A percentile compares a stretch with the other conserved stretches of the same genome.
These are phyloP conservation scores for Austroboletus festivus DNA, from an alignment of 768 basidiomycete species.

Conservation along the genomic window DNA sequence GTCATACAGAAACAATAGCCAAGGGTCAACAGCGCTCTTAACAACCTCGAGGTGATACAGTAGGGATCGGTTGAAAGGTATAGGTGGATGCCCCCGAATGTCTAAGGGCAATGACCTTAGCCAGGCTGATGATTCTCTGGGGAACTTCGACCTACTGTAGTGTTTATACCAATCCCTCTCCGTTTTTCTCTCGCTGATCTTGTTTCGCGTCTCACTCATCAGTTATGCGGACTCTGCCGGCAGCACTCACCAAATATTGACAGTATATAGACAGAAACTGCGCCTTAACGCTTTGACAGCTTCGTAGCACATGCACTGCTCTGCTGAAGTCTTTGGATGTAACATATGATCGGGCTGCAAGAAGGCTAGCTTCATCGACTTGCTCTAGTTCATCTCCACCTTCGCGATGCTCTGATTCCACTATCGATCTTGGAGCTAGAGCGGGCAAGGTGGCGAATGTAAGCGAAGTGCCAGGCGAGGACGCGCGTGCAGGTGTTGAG, in stretches of 20 bases:
- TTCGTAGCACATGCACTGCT: slow-evolving; percentile 60
- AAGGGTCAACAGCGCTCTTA: slow-evolving; percentile 64
- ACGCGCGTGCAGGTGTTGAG: slow-evolving; percentile 54
- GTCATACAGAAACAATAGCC: slow-evolving; percentile 74
- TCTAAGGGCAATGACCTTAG: slow-evolving; percentile 41
- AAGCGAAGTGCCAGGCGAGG: slow-evolving; percentile 38
- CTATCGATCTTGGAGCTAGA: slow-evolving; percentile 32
- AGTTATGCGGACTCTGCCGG: slow-evolving; percentile 1
- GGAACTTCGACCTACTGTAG: slow-evolving; percentile 50
- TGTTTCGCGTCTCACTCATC: slow-evolving; percentile 1
- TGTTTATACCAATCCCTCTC: slow-evolving; percentile 83
- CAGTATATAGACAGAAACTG: slow-evolving; percentile 78
- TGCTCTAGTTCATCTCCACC: slow-evolving; percentile 48
- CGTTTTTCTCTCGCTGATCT: slow-evolving; percentile 84
- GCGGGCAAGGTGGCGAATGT: slow-evolving; percentile 33
- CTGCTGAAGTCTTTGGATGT: slow-evolving; percentile 77
- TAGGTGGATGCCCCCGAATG: slow-evolving; percentile 64
- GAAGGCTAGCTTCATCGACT: slow-evolving; percentile 69
- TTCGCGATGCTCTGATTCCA: slow-evolving; percentile 24
- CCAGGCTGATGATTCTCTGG: background rate
- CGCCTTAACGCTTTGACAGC: slow-evolving; percentile 68
- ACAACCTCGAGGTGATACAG: slow-evolving; percentile 59
- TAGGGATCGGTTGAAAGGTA: slow-evolving; percentile 60
- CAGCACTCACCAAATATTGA: slow-evolving; percentile 72
- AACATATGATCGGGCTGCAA: slow-evolving; percentile 69